A percentile compares a stretch with the other conserved stretches of the same genome.
Conservation (phyloP, 345 rosid genomes). For the Boechera retrofracta region DNA sequence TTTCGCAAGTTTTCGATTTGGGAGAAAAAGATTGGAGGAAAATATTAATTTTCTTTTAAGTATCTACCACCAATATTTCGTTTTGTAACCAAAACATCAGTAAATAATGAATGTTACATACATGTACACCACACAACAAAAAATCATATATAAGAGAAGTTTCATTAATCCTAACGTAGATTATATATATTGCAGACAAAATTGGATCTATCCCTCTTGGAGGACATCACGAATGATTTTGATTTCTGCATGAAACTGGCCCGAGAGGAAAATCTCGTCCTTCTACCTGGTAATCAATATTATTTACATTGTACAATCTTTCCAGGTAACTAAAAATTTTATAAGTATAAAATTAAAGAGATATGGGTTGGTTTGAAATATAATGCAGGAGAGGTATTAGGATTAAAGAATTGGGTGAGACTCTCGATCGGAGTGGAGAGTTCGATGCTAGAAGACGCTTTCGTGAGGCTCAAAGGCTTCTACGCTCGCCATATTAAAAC, state of each 20-base stretch:
- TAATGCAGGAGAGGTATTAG: constrained; percentile 59
- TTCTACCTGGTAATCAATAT: constrained; percentile 61
- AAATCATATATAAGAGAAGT: not conserved
- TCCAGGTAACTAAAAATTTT: not conserved
- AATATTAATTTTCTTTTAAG: not conserved
- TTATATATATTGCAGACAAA: constrained; percentile 49
- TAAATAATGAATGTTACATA: not conserved
- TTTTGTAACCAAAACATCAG: not conserved
- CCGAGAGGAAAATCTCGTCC: constrained; percentile 69
- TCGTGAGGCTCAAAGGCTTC: constrained; percentile 66
- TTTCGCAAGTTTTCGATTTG: no score
- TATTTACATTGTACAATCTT: not conserved
- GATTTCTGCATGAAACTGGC: constrained; percentile 69
- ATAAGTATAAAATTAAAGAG: not conserved
- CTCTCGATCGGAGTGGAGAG: constrained; percentile 62
- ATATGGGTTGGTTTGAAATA: constrained; percentile 13
- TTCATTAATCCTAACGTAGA: not conserved
- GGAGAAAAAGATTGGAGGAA: no score
- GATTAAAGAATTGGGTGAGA: constrained; percentile 70
- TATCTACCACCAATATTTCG: not conserved
- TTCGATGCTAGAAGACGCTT: constrained; percentile 59
- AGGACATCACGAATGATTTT: constrained; percentile 57
- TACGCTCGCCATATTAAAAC: constrained; percentile 49
- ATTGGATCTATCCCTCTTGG: constrained; percentile 56
- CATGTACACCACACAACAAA: not conserved